Evolutionary conservation across 352 stramenopile genomes (phyloP).

Genomic region (Phytophthora chlamydospora): DNA sequence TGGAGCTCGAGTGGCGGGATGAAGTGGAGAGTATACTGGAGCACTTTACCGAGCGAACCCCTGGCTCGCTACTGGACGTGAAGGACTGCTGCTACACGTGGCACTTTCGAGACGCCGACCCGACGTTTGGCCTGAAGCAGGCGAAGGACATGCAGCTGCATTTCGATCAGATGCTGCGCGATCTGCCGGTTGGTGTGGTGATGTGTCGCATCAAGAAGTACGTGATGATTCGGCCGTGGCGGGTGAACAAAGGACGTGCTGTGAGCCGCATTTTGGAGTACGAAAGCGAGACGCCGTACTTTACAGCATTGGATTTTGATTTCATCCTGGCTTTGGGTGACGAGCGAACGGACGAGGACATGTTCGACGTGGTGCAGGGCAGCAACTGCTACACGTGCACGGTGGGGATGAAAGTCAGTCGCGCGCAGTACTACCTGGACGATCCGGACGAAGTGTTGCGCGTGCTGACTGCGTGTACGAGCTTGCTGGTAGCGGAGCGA

Average conservation of each 20-base stretch:
- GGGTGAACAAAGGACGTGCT: constrained; percentile 87
- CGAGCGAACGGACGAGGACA: constrained; percentile 89
- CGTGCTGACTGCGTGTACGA: constrained; percentile 76
- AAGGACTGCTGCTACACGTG: constrained; percentile 90
- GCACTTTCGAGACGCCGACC: constrained; percentile 89
- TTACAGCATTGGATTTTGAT: constrained; percentile 80
- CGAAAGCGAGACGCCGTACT: constrained; percentile 77
- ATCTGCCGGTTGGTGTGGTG: constrained; percentile 82
- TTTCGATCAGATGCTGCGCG: constrained; percentile 90
- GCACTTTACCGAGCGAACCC: constrained; percentile 88
- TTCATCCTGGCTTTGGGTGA: constrained; percentile 88
- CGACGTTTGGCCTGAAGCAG: constrained; percentile 85
- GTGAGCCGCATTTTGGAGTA: constrained; percentile 87
- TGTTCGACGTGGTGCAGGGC: constrained; percentile 91
- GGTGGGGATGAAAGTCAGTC: constrained; percentile 88
- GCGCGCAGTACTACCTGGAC: constrained; percentile 84
- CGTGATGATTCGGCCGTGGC: constrained; percentile 84
- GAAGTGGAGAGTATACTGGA: constrained; percentile 87
- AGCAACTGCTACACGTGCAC: constrained; percentile 91
- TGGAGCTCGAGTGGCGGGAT: constrained; percentile 78
- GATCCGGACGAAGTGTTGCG: constrained; percentile 81
- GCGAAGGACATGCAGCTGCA: constrained; percentile 90
- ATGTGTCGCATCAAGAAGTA: constrained; percentile 92
- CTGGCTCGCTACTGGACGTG: constrained; percentile 81
- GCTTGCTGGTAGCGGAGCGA: constrained; percentile 44